Percentiles rank a stretch among this genome's conserved stretches.
These are phyloP conservation scores for Aureobasidium vineae DNA, from an alignment of 2,329 filamentous ascomycete genomes.

Conservation along the genomic window DNA sequence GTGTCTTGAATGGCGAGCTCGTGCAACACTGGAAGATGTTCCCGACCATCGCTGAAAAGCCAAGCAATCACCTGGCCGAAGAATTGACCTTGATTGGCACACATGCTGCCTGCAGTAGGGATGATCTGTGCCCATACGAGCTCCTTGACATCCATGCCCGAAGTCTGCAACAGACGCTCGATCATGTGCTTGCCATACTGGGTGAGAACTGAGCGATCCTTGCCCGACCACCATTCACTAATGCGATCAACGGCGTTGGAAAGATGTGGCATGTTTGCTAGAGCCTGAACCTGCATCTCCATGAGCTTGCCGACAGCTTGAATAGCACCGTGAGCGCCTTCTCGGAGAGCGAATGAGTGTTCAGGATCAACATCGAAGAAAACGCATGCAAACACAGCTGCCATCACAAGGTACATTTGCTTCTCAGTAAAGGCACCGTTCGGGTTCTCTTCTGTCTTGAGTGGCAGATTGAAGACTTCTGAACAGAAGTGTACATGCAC, in stretches of 20 bases:
- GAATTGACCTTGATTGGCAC: constrained; percentile 58
- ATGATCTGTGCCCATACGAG: constrained; percentile 59
- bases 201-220: constrained; percentile 43
- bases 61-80: constrained; percentile 59
- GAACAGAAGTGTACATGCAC: constrained; percentile 56
- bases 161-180: constrained; percentile 49
- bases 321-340: constrained; percentile 49
- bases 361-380: constrained; percentile 57
- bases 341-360: constrained; percentile 52
- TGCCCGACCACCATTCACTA: constrained; percentile 17
- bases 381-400: constrained; percentile 53
- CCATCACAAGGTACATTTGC: constrained; percentile 55
- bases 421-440: constrained; percentile 54
- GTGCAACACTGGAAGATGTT: constrained; percentile 51
- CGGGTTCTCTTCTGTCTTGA: constrained; percentile 54
- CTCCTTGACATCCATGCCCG: constrained; percentile 48
- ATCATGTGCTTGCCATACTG: constrained; percentile 59
- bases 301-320: constrained; percentile 52
- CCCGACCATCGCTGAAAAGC: constrained; percentile 51
- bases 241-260: constrained; percentile 28
- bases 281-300: constrained; percentile 49
- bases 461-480: constrained; percentile 55
- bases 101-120: constrained; percentile 57
- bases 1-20: constrained; percentile 48
- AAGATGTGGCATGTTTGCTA: constrained; percentile 44